Percentiles rank a stretch among this genome's conserved stretches.
Evolutionary conservation across 495 filamentous ascomycete species (phyloP).

Genomic region (Xylona heveae): DNA sequence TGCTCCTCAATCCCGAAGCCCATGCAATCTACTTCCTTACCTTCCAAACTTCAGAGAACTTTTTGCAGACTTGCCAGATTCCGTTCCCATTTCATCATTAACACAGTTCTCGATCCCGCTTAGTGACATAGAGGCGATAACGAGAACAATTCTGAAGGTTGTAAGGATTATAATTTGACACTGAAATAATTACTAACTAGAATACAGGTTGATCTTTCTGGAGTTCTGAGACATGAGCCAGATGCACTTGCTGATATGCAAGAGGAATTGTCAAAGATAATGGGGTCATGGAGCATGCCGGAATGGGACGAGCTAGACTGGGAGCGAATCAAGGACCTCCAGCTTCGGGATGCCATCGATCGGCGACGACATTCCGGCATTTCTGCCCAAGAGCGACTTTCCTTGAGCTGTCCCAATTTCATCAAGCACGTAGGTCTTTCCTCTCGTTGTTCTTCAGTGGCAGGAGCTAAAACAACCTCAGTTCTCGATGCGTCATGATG

Average conservation of each 20-base stretch:
- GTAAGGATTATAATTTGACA: conserved; percentile 21
- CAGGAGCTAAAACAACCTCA: conserved; percentile 12
- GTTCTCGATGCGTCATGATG: conserved; percentile 85
- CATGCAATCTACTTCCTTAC: conserved; percentile 62
- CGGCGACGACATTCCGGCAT: conserved; percentile 38
- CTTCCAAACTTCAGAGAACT: conserved; percentile 38
- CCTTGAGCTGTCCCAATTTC: conserved; percentile 50
- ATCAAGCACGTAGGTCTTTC: conserved; percentile 51
- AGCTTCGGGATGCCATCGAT: conserved; percentile 49
- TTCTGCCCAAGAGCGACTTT: conserved; percentile 32
- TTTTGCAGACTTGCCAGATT: conserved; percentile 34
- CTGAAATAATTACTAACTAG: conserved; percentile 18
- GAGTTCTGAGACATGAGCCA: conserved; percentile 10
- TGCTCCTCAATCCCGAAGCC: not conserved
- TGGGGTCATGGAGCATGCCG: conserved; percentile 42
- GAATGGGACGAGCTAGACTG: conserved; percentile 81
- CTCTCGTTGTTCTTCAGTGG: not conserved
- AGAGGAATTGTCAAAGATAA: conserved; percentile 39
- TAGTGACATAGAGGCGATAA: conserved; percentile 60
- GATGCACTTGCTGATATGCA: conserved; percentile 25
- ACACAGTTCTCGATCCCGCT: conserved; percentile 42
- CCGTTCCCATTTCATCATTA: conserved; percentile 33
- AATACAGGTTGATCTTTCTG: conserved; percentile 13
- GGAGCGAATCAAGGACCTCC: conserved; percentile 53
- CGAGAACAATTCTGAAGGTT: conserved; percentile 45